Evolutionary conservation across 192 early-diverging fungal species (phyloP).

Genomic region (Backusella morwellensis): DNA sequence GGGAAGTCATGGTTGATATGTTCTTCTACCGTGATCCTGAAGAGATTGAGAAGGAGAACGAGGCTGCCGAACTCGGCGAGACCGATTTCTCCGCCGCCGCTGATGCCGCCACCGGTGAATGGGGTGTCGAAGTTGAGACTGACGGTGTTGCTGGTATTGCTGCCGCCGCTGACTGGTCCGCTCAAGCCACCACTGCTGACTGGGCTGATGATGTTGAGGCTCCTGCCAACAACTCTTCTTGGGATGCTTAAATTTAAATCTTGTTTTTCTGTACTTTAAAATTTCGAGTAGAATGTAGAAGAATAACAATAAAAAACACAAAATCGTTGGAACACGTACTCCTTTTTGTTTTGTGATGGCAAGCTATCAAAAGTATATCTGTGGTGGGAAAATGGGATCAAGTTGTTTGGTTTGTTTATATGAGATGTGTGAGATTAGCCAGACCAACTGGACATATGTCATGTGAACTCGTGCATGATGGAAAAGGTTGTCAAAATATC

Average conservation of each 20-base stretch:
- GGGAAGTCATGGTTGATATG: constrained; percentile 99
- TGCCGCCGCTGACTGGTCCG: constrained; percentile 40
- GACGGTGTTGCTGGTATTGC: constrained; percentile 39
- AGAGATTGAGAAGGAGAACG: constrained; percentile 93
- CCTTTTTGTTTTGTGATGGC: neutral
- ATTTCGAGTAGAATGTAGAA: too few species aligned
- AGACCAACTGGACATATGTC: too few species aligned
- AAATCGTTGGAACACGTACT: constrained; percentile 1
- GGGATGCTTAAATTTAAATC: constrained; percentile 24
- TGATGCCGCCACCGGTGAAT: constrained; percentile 49
- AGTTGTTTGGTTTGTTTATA: neutral
- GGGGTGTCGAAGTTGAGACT: constrained; percentile 62
- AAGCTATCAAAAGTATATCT: neutral
- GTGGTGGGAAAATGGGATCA: neutral
- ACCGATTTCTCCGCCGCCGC: constrained; percentile 30
- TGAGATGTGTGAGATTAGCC: neutral
- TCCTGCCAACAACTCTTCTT: constrained; percentile 18
- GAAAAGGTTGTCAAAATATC: too few species aligned
- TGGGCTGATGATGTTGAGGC: constrained; percentile 32
- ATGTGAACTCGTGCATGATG: too few species aligned
- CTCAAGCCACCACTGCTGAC: constrained; percentile 16
- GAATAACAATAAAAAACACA: neutral
- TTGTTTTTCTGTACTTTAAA: too few species aligned
- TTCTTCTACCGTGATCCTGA: constrained; percentile 99
- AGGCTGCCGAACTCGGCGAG: constrained; percentile 47